Base-by-base conservation (phyloP, 2,329 filamentous ascomycete species). In the Thermothelomyces thermophilus region DNA sequence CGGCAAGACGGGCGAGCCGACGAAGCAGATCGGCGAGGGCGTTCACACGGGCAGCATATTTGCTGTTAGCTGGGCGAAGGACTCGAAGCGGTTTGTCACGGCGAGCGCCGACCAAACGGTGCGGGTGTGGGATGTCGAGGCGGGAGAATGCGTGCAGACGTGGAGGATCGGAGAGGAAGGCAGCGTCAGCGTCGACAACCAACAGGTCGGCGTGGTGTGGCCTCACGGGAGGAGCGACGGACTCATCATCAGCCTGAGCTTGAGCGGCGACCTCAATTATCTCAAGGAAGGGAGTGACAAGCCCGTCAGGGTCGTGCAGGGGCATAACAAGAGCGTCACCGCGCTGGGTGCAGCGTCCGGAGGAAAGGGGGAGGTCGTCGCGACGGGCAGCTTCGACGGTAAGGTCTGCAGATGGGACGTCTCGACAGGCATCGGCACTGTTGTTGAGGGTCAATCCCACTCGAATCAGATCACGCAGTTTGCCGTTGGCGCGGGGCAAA, bases 191-290 rank as follows among this genome's bases (percentile, higher is more conserved):
- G 74, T 96, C 33, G 76, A 77, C 3, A 79, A 96, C 64, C 93
- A 98, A 68, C 93, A 98, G 65, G 88, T 97, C 28, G 93, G 93
- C 46, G 89, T 98, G 5, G 88, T 93, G 9, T 95, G 90, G 83
- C 88, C 90, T 1, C 76, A 82, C 41, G 87, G 86, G 41, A 80
- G 91, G 56, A 86, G 73, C 46, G 93, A 98, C 64, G 88, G 86
- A 26, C 73, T 96, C 53, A 82, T 98, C 56, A 90, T 98, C 66
- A 95, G 88, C 66, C 73, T 97, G 57, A 93, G 89, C 60, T 76
- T 97, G 17, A 83, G 83, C 44, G 93, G 93, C 20, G 87, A 96
- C 64, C 80, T 98, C 52, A 94, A 87, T 66, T 98, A 98, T 67
- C 76, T 97, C 37, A 75, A 80, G 10, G 80, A 88, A 63, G 86